Evolutionary conservation across 163 green algal species (phyloP), one percentile per base, ranked within the genome.

Genomic region (Prototheca cutis): DNA sequence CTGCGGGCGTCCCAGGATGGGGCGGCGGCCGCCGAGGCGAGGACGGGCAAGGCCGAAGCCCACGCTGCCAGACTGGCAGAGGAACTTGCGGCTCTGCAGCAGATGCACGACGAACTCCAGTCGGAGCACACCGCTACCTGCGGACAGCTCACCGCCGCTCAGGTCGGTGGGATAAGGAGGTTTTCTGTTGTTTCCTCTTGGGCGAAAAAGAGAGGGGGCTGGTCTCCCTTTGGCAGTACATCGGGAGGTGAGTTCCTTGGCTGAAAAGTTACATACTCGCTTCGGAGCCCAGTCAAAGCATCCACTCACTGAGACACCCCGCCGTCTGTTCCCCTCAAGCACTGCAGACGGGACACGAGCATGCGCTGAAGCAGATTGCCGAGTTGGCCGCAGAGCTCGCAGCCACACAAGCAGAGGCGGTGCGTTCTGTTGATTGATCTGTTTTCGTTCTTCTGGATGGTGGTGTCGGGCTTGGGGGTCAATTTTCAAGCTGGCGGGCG

Each of bases 91-190:
- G 25, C 36, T 28, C 62, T 69, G 32, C 54, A 53, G 54, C 25
- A 40, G 2, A 69, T 69, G 62, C 64, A 71, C 40, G 57, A 65
- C 5, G 49, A 23, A 29, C 64, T 71, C 49, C 62, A 69, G 45
- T 58, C 30, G 40, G 62, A 69, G 54, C 62, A 63, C 53, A 69
- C 62, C 2, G 54, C 40, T 5, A 47, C 48, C 21, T 62, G 55
- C 30, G 64, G 57, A 29, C 64, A 71, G 57, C 64, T 71, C 39
- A 53, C 64, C 15, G 64, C 64, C 8, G 40, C 64, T 6, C 48
- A 60, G 48, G 39, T 55, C 36, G 42, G 55, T n/a, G n/a, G n/a
- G n/a, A n/a, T n/a, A n/a, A n/a, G n/a, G n/a, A n/a, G n/a, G n/a
- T n/a, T n/a, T n/a, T n/a, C n/a, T n/a, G n/a, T n/a, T n/a, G n/a